Percentiles rank a stretch among this genome's conserved stretches.
Evolutionary conservation across 164 flowering plant genomes (phyloP).

Genomic region (Vitis cinerea): DNA sequence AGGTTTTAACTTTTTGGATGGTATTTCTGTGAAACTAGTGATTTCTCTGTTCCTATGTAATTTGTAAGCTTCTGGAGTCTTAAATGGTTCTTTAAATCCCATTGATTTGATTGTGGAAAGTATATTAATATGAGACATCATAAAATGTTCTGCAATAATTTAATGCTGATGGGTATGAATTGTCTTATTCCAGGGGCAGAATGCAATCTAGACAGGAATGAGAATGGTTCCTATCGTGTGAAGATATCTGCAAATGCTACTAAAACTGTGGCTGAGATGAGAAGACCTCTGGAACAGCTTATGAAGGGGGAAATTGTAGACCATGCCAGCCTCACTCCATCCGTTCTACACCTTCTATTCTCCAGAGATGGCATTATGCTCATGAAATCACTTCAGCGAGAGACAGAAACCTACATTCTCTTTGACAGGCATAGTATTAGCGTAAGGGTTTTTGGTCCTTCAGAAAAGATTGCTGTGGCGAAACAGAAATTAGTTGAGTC

Average conservation of each 20-base stretch:
- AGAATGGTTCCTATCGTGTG: conserved; percentile 73
- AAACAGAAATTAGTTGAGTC: conserved; percentile 52
- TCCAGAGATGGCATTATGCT: conserved; percentile 61
- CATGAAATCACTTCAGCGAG: conserved; percentile 54
- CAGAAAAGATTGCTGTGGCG: conserved; percentile 39
- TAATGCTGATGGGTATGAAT: neutral
- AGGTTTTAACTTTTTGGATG: neutral
- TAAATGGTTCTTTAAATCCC: neutral
- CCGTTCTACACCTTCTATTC: conserved; percentile 56
- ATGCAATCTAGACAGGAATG: conserved; percentile 46
- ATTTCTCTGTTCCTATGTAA: no score
- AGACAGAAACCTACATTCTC: conserved; percentile 64
- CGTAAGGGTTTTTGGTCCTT: conserved; percentile 67
- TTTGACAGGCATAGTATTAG: conserved; percentile 53
- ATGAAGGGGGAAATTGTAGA: conserved; percentile 67
- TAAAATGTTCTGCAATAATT: neutral
- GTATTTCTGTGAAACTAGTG: neutral
- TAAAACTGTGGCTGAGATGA: conserved; percentile 72
- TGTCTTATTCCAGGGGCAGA: conserved; percentile 49
- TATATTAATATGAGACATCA: neutral
- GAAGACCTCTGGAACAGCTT: conserved; percentile 78
- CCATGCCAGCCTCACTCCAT: conserved; percentile 54
- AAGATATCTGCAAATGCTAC: conserved; percentile 82
- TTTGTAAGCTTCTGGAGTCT: neutral
- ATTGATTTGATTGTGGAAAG: neutral